Percentiles rank a stretch among this genome's conserved stretches.
phyloP scores from a whole-genome alignment of 352 stramenopile genomes.

The Globisporangium parvum region DNA sequence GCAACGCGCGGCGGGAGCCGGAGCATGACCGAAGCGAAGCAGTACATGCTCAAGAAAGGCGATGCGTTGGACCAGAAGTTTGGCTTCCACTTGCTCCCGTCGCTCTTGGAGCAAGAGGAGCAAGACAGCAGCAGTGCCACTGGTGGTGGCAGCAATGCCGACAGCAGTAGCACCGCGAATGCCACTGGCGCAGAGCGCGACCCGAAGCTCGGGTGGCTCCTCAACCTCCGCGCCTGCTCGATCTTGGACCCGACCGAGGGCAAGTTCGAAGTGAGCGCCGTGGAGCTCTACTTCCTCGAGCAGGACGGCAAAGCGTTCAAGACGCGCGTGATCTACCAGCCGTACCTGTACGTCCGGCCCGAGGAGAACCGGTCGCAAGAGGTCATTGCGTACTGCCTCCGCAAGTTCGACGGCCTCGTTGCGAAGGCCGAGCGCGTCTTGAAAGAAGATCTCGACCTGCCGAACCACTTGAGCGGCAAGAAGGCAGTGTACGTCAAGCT shows the following conservation, averaged over 20 bases:
- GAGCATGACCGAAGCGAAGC: slow-evolving; percentile 58
- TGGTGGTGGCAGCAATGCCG: neutral
- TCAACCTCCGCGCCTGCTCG: slow-evolving; percentile 61
- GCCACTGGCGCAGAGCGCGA: slow-evolving; percentile 10
- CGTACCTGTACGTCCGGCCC: slow-evolving; percentile 95
- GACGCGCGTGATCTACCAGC: slow-evolving; percentile 91
- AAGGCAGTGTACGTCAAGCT: slow-evolving; percentile 88
- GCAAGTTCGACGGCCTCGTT: slow-evolving; percentile 85
- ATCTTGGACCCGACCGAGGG: slow-evolving; percentile 47
- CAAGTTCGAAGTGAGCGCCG: slow-evolving; percentile 80
- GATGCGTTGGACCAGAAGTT: slow-evolving; percentile 69
- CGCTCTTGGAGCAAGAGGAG: slow-evolving; percentile 51
- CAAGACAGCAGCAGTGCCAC: slow-evolving; percentile 11
- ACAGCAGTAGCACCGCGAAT: neutral
- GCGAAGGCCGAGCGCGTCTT: slow-evolving; percentile 66
- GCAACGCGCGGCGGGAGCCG: slow-evolving; percentile 23
- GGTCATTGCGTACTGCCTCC: slow-evolving; percentile 73
- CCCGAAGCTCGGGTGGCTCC: slow-evolving; percentile 56
- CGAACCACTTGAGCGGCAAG: slow-evolving; percentile 86
- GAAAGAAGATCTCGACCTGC: slow-evolving; percentile 89
- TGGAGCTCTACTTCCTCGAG: slow-evolving; percentile 95
- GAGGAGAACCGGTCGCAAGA: slow-evolving; percentile 57
- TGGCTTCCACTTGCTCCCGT: slow-evolving; percentile 53
- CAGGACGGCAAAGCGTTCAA: slow-evolving; percentile 95
- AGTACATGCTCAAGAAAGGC: slow-evolving; percentile 45